Evolutionary conservation across 306 rosid species (phyloP).

Genomic region (Coriaria nepalensis): DNA sequence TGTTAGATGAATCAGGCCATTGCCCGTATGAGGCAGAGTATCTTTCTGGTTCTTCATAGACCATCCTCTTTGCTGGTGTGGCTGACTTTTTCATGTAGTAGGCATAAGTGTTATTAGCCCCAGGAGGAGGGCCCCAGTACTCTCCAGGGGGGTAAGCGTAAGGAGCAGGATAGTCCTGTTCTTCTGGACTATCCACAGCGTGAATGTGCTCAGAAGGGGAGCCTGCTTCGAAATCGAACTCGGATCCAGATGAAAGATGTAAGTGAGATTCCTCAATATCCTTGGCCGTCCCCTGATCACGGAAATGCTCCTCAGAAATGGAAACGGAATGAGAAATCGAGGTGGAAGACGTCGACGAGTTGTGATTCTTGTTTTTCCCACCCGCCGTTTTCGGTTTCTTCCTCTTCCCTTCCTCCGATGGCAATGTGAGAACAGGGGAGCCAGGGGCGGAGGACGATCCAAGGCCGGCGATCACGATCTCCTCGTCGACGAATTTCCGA

Average conservation of each 20-base stretch:
- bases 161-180: conserved; percentile 8
- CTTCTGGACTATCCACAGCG: conserved; percentile 31
- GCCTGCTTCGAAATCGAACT: conserved; percentile 39
- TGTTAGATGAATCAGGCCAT: conserved; percentile 24
- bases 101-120: conserved; percentile 23
- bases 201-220: conserved; percentile 51
- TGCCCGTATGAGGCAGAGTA: conserved; percentile 27
- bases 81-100: conserved; percentile 59
- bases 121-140: conserved; percentile 20
- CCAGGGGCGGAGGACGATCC: conserved; percentile 21
- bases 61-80: conserved; percentile 33
- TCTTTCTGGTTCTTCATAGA: conserved; percentile 42
- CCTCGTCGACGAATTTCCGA: conserved; percentile 66
- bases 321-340: conserved; percentile 35
- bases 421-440: conserved; percentile 87
- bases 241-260: conserved; percentile 56
- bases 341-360: conserved; percentile 35
- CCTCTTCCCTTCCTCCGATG: conserved; percentile 52
- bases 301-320: conserved; percentile 15
- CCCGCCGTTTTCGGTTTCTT: conserved; percentile 12
- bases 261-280: conserved; percentile 47
- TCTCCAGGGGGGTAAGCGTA: conserved; percentile 3
- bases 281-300: background rate
- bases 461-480: conserved; percentile 31
- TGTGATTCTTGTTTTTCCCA: conserved; percentile 1